Evolutionary conservation across 192 early-diverging fungal species (phyloP).

Genomic region (Coemansia erecta): DNA sequence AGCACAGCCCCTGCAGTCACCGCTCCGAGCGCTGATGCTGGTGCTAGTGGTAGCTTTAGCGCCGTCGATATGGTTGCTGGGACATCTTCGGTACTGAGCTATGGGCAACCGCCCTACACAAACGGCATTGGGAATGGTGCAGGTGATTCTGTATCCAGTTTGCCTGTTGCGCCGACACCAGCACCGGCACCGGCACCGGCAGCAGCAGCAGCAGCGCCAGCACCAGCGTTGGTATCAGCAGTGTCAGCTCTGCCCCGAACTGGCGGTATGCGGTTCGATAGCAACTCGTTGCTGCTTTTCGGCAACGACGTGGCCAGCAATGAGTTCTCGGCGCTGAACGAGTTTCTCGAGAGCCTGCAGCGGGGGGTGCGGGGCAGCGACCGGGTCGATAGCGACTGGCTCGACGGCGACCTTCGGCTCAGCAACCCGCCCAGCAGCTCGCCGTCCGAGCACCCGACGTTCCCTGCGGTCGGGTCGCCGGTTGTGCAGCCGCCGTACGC

Average conservation of each 20-base stretch:
- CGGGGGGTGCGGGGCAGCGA: slow-evolving; percentile 29
- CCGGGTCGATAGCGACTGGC: slow-evolving; percentile 12
- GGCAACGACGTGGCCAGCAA: slow-evolving; percentile 45
- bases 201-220: too few relatives aligned
- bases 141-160: too few relatives aligned
- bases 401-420: slow-evolving; percentile 14
- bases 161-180: too few relatives aligned
- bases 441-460: slow-evolving; percentile 28
- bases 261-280: slow-evolving; percentile 16
- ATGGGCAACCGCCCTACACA: too few relatives aligned
- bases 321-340: slow-evolving; percentile 42
- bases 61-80: too few relatives aligned
- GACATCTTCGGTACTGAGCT: too few relatives aligned
- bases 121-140: too few relatives aligned
- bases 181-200: background rate
- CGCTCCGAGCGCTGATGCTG: background rate
- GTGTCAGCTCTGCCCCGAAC: too few relatives aligned
- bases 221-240: background rate
- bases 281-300: slow-evolving; percentile 33
- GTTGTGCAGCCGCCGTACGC: background rate
- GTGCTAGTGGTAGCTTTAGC: too few relatives aligned
- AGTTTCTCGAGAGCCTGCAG: slow-evolving; percentile 48
- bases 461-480: slow-evolving; percentile 26
- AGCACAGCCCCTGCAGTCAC: background rate
- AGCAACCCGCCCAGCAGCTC: slow-evolving; percentile 34